Base-by-base conservation (phyloP, 2,329 filamentous ascomycete species). In the Cordyceps pruinosa region DNA sequence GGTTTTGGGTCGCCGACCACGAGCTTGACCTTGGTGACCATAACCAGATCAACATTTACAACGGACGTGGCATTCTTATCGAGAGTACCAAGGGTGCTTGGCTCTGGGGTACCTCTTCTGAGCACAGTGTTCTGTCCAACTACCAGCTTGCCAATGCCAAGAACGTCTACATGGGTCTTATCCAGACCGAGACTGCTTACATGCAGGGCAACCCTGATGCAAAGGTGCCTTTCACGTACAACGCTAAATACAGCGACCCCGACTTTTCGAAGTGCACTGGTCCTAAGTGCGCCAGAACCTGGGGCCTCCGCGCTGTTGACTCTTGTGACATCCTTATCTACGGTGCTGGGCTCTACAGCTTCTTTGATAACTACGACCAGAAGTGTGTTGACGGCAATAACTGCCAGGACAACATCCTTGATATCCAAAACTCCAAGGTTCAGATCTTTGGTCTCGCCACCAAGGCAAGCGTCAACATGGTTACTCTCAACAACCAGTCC, bases 1-100 rank as follows among this genome's bases (percentile, higher is more conserved):
- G 90, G 89, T 86, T 89, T 71, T 96, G 91, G 90, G 87, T 90
- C 47, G 85, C 91, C 3, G 91, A 96, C 70, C 91, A 96, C 76
- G 89, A 95, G 68, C 86, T 96, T 25, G 92, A 96, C 69, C 79
- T 84, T 13, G 62, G 72, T 9, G 86, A 87, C 66, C 83, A 89
- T 70, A 83, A 87, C 68, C 88, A 94, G 71, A 87, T 94, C 70
- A 86, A 89, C 73, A 84, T 96, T 66, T 96, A 88, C 82, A 95
- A 89, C 69, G 90, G 90, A 48, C 89, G 91, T 61, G 92, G 90
- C 65, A 82, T 96, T 62, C 79, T 85, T 47, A 83, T 96, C 64
- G 89, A 96, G 74, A 89, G 83, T 50, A 74, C 78, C 49, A 78
- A 87, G 68, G 87, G 87, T 7, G 84, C 87, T 53, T 96, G 91